Conservation (phyloP, 2,329 filamentous ascomycete genomes). For the Ophiobolus disseminans region DNA sequence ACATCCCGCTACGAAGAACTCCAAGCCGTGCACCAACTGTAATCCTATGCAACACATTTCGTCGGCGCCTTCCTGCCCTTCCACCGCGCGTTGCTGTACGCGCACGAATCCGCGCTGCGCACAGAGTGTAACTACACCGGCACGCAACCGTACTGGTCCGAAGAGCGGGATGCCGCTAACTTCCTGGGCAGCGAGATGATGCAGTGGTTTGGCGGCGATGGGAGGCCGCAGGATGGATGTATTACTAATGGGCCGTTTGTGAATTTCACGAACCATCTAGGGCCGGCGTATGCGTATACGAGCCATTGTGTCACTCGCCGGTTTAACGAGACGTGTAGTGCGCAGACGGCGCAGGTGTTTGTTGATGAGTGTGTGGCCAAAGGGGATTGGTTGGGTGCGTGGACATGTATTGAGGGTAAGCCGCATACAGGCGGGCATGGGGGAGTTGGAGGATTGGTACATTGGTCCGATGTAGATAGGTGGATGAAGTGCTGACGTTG, state of each 20-base stretch:
- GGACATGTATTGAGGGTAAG: conserved; percentile 19
- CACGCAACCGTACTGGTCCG: conserved; percentile 40
- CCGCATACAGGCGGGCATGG: conserved; percentile 24
- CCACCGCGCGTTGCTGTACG: conserved; percentile 43
- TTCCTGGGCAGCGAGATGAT: conserved; percentile 20
- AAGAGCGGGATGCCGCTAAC: conserved; percentile 26
- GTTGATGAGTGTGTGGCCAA: conserved; percentile 17
- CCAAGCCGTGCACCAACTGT: too few relatives aligned
- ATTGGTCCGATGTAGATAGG: not conserved
- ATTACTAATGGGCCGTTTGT: conserved; percentile 27
- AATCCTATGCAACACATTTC: too few relatives aligned
- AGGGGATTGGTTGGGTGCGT: conserved; percentile 10
- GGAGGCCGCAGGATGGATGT: conserved; percentile 15
- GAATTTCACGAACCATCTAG: conserved; percentile 24
- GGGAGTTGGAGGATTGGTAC: conserved; percentile 26
- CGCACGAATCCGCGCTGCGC: conserved; percentile 41
- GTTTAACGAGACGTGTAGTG: conserved; percentile 15
- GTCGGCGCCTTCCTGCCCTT: conserved; percentile 45
- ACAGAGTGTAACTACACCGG: conserved; percentile 43
- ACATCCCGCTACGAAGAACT: too few relatives aligned
- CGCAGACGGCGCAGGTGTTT: not conserved
- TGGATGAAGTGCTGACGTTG: not conserved
- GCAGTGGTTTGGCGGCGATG: conserved; percentile 26
- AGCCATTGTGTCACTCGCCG: conserved; percentile 30
- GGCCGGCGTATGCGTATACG: conserved; percentile 13